These are phyloP conservation scores for Mortierella sp. DNA, from an alignment of 371 early-diverging fungal genomes.

Conservation along the genomic window DNA sequence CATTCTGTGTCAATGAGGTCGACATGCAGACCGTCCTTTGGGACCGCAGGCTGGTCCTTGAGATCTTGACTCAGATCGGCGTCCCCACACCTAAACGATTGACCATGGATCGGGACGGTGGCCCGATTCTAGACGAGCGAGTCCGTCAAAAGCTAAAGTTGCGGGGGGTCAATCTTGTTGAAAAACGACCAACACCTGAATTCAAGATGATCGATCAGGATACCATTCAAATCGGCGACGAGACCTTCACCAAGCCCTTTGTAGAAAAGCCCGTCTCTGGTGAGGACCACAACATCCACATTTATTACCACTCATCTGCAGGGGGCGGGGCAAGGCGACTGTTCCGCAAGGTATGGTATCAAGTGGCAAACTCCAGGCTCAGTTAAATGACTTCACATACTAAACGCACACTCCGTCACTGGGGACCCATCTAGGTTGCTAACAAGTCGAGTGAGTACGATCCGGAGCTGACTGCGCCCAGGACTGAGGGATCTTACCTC, in stretches of 20 bases:
- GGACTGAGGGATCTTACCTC: conserved; percentile 88
- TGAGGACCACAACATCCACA: conserved; percentile 97
- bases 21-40: conserved; percentile 90
- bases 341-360: conserved; percentile 86
- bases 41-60: conserved; percentile 92
- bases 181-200: conserved; percentile 34
- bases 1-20: conserved; percentile 93
- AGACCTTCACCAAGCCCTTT: conserved; percentile 89
- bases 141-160: conserved; percentile 57
- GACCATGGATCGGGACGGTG: conserved; percentile 78
- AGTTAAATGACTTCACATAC: no score
- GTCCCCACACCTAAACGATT: conserved; percentile 92
- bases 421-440: conserved; percentile 66
- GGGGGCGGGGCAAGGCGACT: conserved; percentile 95
- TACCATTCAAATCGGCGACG: conserved; percentile 78
- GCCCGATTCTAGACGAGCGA: conserved; percentile 66
- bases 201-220: conserved; percentile 74
- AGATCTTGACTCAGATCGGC: conserved; percentile 83
- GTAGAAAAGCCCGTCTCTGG: conserved; percentile 98
- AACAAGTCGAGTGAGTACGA: conserved; percentile 96
- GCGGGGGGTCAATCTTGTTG: conserved; percentile 63
- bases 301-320: conserved; percentile 87
- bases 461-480: conserved; percentile 72
- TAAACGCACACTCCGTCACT: background rate
- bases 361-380: no score